Evolutionary conservation across 768 basidiomycete species (phyloP).

Genomic region (Xerocomus spinulosus): DNA sequence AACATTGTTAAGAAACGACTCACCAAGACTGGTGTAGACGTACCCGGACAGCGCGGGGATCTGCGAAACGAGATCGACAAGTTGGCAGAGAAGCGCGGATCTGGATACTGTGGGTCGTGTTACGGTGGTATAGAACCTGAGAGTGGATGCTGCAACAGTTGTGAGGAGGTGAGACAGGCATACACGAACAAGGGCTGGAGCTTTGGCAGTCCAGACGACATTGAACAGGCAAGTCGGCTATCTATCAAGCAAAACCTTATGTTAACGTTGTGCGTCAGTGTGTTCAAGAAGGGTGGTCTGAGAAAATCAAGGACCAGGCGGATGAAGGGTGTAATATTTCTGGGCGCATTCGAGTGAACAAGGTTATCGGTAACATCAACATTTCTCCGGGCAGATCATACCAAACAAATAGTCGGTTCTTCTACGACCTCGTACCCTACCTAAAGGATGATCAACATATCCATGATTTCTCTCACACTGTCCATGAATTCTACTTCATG

Average conservation of each 20-base stretch:
- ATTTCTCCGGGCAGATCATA: conserved; percentile 94
- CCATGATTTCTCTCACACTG: conserved; percentile 90
- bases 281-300: conserved; percentile 89
- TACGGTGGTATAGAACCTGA: conserved; percentile 80
- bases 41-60: conserved; percentile 57
- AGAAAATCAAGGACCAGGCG: conserved; percentile 87
- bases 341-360: conserved; percentile 91
- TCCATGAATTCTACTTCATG: conserved; percentile 76
- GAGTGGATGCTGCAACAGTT: conserved; percentile 89
- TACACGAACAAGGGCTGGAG: conserved; percentile 95
- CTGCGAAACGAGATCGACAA: conserved; percentile 87
- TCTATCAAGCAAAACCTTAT: not conserved
- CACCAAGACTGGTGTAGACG: conserved; percentile 49
- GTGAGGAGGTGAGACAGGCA: conserved; percentile 88
- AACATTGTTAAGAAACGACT: conserved; percentile 84
- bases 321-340: conserved; percentile 92
- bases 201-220: conserved; percentile 82
- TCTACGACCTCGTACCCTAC: conserved; percentile 92
- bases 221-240: conserved; percentile 75
- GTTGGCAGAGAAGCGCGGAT: conserved; percentile 54
- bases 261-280: conserved; percentile 51
- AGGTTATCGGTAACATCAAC: conserved; percentile 94
- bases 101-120: conserved; percentile 89
- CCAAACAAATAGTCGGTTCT: conserved; percentile 74
- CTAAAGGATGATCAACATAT: conserved; percentile 80